Percentiles rank a stretch among this genome's conserved stretches.
These are phyloP conservation scores for Salvia splendens DNA, from an alignment of 257 asterid genomes.

Conservation along the genomic window DNA sequence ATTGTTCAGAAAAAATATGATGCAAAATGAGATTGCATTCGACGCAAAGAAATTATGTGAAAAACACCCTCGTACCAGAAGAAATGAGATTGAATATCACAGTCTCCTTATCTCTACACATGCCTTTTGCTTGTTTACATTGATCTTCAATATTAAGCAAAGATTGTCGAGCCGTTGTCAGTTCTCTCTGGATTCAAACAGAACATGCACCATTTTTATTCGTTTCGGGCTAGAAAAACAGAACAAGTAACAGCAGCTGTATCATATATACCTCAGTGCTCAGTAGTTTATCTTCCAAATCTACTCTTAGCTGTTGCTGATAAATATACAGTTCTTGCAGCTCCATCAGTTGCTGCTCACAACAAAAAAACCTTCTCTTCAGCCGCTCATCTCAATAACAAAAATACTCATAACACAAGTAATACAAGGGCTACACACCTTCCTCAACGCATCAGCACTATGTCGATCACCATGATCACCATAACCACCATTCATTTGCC, in stretches of 20 bases:
- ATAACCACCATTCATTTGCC: conserved; percentile 40
- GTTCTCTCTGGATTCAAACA: conserved; percentile 46
- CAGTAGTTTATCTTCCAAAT: conserved; percentile 46
- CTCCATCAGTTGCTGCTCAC: conserved; percentile 48
- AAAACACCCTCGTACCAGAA: conserved; percentile 36
- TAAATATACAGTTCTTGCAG: conserved; percentile 45
- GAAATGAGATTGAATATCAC: conserved; percentile 38
- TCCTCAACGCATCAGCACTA: conserved; percentile 43
- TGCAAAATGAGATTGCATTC: not conserved
- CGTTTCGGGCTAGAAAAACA: no score
- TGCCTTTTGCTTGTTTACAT: conserved; percentile 37
- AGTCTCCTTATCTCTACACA: conserved; percentile 44
- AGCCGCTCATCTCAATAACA: not conserved
- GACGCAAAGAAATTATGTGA: not conserved
- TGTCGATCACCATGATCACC: conserved; percentile 38
- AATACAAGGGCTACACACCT: conserved; percentile 31
- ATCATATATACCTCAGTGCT: conserved; percentile 42
- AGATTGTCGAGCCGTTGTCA: conserved; percentile 40
- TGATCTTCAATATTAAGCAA: conserved; percentile 46
- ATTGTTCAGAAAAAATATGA: not conserved
- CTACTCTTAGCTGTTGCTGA: conserved; percentile 53
- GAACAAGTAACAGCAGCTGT: no score
- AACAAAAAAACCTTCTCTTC: not conserved
- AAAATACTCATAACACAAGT: not conserved
- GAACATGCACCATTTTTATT: not conserved